phyloP scores from a whole-genome alignment of 495 filamentous ascomycete species.

The Friedmanniomyces simplex region DNA sequence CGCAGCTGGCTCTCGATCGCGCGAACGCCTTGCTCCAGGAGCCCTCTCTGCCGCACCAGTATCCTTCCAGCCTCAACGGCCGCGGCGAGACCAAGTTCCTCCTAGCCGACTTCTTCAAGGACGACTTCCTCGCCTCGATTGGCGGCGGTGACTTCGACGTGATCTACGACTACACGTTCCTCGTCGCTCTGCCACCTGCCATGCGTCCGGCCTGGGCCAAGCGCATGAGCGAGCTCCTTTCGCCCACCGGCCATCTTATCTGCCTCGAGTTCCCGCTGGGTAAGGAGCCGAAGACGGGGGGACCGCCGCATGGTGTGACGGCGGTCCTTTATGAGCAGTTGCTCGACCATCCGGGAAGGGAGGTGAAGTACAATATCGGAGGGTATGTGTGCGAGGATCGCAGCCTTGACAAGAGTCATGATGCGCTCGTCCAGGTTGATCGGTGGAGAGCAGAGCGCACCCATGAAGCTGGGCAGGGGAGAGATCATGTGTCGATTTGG shows the following conservation, averaged over 20 bases:
- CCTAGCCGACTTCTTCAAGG: slow-evolving; percentile 61
- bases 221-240: slow-evolving; percentile 53
- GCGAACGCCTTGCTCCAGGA: slow-evolving; percentile 39
- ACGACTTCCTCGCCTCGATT: slow-evolving; percentile 40
- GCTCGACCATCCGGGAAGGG: slow-evolving; percentile 53
- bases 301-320: slow-evolving; percentile 60
- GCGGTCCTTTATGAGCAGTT: slow-evolving; percentile 56
- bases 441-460: slow-evolving; percentile 60
- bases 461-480: slow-evolving; percentile 51
- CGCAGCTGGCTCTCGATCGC: slow-evolving; percentile 43
- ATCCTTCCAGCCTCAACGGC: slow-evolving; percentile 38
- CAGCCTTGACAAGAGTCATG: slow-evolving; percentile 33
- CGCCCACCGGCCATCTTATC: slow-evolving; percentile 50
- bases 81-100: slow-evolving; percentile 51
- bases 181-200: slow-evolving; percentile 60
- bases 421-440: slow-evolving; percentile 47
- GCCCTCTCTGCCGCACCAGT: slow-evolving; percentile 27
- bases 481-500: slow-evolving; percentile 46
- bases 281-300: slow-evolving; percentile 50
- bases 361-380: slow-evolving; percentile 50
- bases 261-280: slow-evolving; percentile 74
- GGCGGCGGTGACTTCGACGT: slow-evolving; percentile 54
- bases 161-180: slow-evolving; percentile 81
- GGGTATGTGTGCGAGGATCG: slow-evolving; percentile 41
- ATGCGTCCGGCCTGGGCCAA: slow-evolving; percentile 61